Base-by-base conservation (phyloP, 345 rosid species). In the Theobroma cacao region DNA sequence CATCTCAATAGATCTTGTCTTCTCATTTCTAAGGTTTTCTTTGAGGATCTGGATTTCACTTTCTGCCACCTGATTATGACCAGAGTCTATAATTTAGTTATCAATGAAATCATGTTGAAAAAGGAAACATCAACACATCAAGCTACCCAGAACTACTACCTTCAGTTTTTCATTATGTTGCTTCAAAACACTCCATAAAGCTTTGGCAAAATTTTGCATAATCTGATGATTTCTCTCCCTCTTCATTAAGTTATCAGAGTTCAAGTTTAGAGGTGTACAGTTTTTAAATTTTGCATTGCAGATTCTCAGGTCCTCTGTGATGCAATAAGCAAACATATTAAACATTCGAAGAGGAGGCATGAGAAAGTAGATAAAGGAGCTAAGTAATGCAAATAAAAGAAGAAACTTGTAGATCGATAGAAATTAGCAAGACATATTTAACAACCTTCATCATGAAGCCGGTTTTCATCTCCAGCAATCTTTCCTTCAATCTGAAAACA, bases 141-240 rank as follows among this genome's bases (percentile, higher is more conserved):
- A 8, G 47, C 17, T 30, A 40, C n/a, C 40, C 31, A 36, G 20
- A 74, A 68, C 50, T 52, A 63, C 71, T 77, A 95, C 98, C 94
- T 85, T 86, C 30, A 95, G 81, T 86, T 91, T 93, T 78, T 86
- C 85, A 62, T 88, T 90, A 74, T 86, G 82, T 84, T 91, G 89
- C 91, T 91, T 92, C 88, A 95, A 81, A 62, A 95, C 91, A 60
- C 78, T 92, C 98, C 93, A 92, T 77, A 90, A 7, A 76, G 91
- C 89, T 89, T 87, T 90, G 34, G 97, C 90, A 86, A 95, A 88
- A 80, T 87, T 88, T 60, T 85, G 88, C 87, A 82, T 88, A 56
- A 89, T 87, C 74, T 69, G 82, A 81, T 87, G 65, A 74, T 83
- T 80, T 80, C 93, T 88, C 60, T 93, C 88, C 47, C 61, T 84